These are phyloP conservation scores for Huntiella savannae DNA, from an alignment of 2,329 filamentous ascomycete species.

Conservation along the genomic window DNA sequence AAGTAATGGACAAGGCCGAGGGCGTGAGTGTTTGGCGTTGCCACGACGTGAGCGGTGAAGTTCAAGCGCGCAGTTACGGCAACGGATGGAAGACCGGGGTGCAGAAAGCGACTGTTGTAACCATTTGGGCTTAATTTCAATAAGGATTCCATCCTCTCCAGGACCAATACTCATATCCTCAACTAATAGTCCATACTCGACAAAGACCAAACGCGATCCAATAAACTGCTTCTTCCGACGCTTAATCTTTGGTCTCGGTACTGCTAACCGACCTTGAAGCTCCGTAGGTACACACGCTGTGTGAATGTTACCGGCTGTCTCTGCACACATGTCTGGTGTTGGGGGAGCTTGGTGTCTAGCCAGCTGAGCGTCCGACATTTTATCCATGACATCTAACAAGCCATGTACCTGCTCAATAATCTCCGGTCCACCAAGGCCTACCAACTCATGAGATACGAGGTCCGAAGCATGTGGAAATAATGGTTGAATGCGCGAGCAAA, in stretches of 20 bases:
- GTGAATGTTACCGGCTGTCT: conserved; percentile 2
- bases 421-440: conserved; percentile 19
- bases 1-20: conserved; percentile 42
- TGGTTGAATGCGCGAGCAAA: conserved; percentile 9
- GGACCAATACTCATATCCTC: conserved; percentile 45
- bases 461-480: conserved; percentile 11
- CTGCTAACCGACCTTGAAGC: background rate
- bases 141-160: conserved; percentile 21
- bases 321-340: conserved; percentile 8
- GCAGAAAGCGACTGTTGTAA: conserved; percentile 56
- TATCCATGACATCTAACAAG: conserved; percentile 30
- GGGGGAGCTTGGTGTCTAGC: conserved; percentile 11
- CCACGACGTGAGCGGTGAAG: conserved; percentile 20
- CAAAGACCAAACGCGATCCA: conserved; percentile 29
- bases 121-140: conserved; percentile 80
- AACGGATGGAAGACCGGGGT: conserved; percentile 40
- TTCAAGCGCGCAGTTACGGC: conserved; percentile 52
- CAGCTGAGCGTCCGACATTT: conserved; percentile 11
- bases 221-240: conserved; percentile 26
- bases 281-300: conserved; percentile 6
- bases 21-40: conserved; percentile 22
- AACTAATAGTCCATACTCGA: conserved; percentile 46
- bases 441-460: conserved; percentile 36
- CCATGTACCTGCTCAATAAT: conserved; percentile 31
- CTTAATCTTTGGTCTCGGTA: conserved; percentile 1